Evolutionary conservation across 768 basidiomycete species (phyloP).

Genomic region (Russula earlei): DNA sequence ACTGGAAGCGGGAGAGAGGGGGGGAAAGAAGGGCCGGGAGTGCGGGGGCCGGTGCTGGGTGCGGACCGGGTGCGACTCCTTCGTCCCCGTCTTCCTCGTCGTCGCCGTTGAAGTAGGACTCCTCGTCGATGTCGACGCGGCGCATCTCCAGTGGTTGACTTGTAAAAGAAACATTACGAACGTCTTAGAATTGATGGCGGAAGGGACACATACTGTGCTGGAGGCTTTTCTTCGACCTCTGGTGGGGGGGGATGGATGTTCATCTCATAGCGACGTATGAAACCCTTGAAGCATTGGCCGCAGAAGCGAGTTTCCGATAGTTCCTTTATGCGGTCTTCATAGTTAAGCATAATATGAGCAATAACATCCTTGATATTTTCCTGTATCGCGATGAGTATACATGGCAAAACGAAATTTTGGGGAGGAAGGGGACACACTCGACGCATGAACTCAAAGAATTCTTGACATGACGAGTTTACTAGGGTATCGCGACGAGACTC

Average conservation of each 20-base stretch:
- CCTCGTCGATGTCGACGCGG: constrained; percentile 67
- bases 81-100: constrained; percentile 61
- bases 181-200: not conserved
- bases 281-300: constrained; percentile 56
- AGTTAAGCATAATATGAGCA: constrained; percentile 69
- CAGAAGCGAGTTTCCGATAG: constrained; percentile 54
- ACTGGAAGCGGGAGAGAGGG: constrained; percentile 19
- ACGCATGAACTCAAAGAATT: constrained; percentile 88
- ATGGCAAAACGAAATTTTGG: not conserved
- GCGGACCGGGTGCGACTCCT: constrained; percentile 24
- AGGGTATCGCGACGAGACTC: constrained; percentile 88
- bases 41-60: constrained; percentile 3
- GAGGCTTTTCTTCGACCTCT: constrained; percentile 35
- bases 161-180: not conserved
- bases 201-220: constrained; percentile 28
- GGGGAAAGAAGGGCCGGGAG: constrained; percentile 22
- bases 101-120: constrained; percentile 87
- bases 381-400: constrained; percentile 31
- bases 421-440: constrained; percentile 41
- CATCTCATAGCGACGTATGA: constrained; percentile 83
- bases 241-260: constrained; percentile 74
- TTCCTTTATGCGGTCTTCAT: constrained; percentile 54
- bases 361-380: constrained; percentile 86
- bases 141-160: constrained; percentile 29
- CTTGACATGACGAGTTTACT: constrained; percentile 89